Base-by-base conservation (phyloP, 306 rosid genomes). In the Cucurbita ficifolia region DNA sequence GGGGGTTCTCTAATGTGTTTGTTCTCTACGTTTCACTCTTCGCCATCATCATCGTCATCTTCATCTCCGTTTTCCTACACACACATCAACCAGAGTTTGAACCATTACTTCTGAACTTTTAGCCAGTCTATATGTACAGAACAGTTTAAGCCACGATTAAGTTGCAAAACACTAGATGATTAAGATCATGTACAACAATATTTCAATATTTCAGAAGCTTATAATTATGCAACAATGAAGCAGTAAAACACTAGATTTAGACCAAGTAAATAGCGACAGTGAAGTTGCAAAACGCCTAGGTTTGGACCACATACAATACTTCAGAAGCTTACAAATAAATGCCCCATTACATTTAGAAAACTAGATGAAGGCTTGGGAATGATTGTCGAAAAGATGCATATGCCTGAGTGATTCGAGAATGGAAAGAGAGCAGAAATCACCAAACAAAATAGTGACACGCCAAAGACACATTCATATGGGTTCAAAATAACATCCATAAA, bases 61-160 rank as follows among this genome's bases (percentile, higher is more conserved):
- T 79, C 81, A 5, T 83, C 83, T n/a, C 77, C 81, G 24, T 77
- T 83, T 70, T 75, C 78, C 78, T 75, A 42, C 24, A 49, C 39
- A 49, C 4, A 48, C 8, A 29, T 60, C 54, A 43, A 16, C n/a
- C n/a, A 22, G 46, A 60, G 49, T 75, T 48, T 9, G 29, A 40
- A 39, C 19, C 5, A 60, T 43, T 75, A 46, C 67, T 48, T 61
- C 11, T 17, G 59, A 70, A 29, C 45, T 35, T 35, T 18, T n/a
- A 70, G 38, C 40, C 24, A 1, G 55, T 21, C 40, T 64, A 16
- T 4, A 60, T 60, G 14, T 17, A 17, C 12, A 17, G 14, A 7
- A 4, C 22, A 61, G 69, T 61, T 61, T 16, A 14, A 61, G 69
- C 24, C 21, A 63, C 50, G 18, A 54, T 54, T 14, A 59, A 29